Percentiles rank a stretch among this genome's conserved stretches.
Conservation (phyloP, 169 alveolate genomes). For the Cryptosporidium sp. region DNA sequence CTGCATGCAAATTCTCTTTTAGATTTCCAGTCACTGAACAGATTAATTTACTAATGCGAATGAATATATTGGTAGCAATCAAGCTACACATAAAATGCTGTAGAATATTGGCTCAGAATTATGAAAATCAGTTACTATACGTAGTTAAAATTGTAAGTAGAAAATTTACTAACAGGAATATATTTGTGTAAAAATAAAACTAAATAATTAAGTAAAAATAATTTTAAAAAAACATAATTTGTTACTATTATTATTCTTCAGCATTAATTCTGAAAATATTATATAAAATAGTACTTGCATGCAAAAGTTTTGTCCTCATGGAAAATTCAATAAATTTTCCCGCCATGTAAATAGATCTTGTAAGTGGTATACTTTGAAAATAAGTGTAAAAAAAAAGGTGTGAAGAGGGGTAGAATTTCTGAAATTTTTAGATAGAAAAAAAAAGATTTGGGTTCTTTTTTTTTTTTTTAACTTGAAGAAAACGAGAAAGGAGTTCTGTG, state of each 20-base stretch:
- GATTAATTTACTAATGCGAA: no score
- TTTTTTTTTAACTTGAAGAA: background rate
- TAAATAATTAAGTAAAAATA: no score
- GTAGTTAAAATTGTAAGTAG: no score
- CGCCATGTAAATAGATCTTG: conserved; percentile 21
- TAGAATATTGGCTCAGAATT: no score
- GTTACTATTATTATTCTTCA: background rate
- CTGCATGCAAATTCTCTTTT: background rate
- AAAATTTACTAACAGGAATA: no score
- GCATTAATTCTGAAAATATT: background rate
- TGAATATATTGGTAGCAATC: no score
- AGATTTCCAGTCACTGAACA: no score
- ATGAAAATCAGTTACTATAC: no score
- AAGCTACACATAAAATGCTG: no score
- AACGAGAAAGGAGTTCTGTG: background rate
- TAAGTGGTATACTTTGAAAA: background rate
- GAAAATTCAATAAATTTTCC: background rate
- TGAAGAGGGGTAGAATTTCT: conserved; percentile 18
- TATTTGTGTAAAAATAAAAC: no score
- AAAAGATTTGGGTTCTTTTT: background rate
- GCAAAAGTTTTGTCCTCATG: conserved; percentile 28
- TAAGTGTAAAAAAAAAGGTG: background rate
- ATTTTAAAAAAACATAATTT: no score
- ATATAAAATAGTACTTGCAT: background rate
- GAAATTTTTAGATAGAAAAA: conserved; percentile 7